Conservation (phyloP, 1,284 basidiomycete genomes). For the Tremellales sp. region DNA sequence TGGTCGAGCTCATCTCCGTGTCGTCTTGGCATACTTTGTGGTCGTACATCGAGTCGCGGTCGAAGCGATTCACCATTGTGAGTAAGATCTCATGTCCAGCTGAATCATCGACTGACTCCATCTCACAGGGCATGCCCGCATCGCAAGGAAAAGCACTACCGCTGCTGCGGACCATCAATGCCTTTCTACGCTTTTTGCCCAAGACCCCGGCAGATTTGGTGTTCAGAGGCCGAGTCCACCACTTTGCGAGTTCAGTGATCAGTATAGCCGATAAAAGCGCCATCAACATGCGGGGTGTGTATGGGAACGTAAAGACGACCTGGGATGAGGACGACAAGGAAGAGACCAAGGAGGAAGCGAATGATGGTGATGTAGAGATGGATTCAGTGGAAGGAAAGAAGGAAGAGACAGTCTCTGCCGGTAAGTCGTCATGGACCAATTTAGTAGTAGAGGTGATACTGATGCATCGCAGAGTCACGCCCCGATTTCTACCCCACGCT, state of each 20-base stretch:
- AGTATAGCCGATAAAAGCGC: constrained; percentile 44
- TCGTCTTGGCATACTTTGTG: constrained; percentile 39
- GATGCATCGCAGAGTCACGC: neutral
- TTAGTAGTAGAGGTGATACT: neutral
- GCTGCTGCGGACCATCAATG: constrained; percentile 40
- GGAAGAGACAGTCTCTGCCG: neutral
- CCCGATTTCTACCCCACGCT: constrained; percentile 43
- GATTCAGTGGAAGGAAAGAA: constrained; percentile 12
- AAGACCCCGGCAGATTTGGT: constrained; percentile 40
- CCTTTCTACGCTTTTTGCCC: constrained; percentile 38
- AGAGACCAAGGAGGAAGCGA: constrained; percentile 3
- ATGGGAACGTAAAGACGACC: constrained; percentile 33
- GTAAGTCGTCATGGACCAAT: neutral
- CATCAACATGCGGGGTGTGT: constrained; percentile 44
- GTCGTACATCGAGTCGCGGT: constrained; percentile 39
- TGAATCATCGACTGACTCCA: neutral
- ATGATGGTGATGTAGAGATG: constrained; percentile 25
- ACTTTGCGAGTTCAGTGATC: constrained; percentile 41
- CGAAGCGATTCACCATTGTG: constrained; percentile 40
- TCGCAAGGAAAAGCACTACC: constrained; percentile 44
- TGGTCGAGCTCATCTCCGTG: constrained; percentile 40
- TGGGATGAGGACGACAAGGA: constrained; percentile 33
- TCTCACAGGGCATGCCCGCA: constrained; percentile 37
- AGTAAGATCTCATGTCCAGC: neutral
- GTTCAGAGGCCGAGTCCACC: constrained; percentile 41